These are phyloP conservation scores for Lepidopterella palustris DNA, from an alignment of 495 filamentous ascomycete genomes.

Conservation along the genomic window DNA sequence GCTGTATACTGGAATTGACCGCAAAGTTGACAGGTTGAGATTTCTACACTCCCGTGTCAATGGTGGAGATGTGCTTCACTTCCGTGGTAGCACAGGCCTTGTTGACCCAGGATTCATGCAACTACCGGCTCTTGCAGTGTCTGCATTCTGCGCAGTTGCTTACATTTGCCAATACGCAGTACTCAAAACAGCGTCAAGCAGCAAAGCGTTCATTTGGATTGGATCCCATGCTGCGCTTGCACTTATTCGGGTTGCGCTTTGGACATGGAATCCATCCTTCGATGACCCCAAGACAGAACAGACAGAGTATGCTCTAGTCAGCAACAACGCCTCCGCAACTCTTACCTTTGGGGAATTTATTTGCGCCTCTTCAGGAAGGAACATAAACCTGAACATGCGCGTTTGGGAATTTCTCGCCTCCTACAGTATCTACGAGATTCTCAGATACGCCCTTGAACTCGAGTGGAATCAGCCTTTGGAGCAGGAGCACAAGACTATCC, in stretches of 20 bases:
- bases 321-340: not conserved
- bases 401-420: constrained; percentile 1
- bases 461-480: not conserved
- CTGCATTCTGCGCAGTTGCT: constrained; percentile 2
- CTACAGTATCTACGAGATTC: not conserved
- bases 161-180: constrained; percentile 12
- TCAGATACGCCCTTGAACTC: not conserved
- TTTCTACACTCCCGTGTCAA: constrained; percentile 3
- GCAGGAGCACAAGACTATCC: not conserved
- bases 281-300: constrained; percentile 4
- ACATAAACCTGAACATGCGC: not conserved
- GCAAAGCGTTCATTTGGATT: constrained; percentile 1
- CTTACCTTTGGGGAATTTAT: constrained; percentile 3
- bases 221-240: not conserved
- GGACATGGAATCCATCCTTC: constrained; percentile 3
- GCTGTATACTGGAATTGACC: not conserved
- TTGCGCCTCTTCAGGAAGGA: not conserved
- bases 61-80: constrained; percentile 6
- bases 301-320: not conserved
- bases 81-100: not conserved
- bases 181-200: constrained; percentile 1
- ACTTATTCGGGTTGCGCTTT: constrained; percentile 1
- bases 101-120: not conserved
- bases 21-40: not conserved
- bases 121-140: not conserved